Conservation (phyloP, 208 protist species). For the Trypanosoma scelopori region DNA sequence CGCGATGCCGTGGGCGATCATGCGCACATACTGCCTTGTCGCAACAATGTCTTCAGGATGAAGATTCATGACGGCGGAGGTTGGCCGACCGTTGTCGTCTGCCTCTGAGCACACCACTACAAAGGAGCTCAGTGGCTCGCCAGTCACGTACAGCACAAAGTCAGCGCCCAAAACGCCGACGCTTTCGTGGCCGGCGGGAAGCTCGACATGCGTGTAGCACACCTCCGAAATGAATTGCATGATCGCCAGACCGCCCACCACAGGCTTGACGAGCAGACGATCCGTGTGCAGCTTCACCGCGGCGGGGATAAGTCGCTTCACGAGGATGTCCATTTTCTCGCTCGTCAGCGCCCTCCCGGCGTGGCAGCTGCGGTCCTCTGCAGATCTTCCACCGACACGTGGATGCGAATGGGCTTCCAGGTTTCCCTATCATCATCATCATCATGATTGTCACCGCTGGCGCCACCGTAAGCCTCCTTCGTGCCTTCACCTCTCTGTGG, state of each 20-base stretch:
- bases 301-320: conserved; percentile 29
- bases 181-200: no score
- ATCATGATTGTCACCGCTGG: no score
- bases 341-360: no score
- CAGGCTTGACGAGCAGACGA: not conserved
- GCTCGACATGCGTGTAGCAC: no score
- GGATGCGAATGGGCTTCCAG: conserved; percentile 44
- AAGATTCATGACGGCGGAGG: conserved; percentile 21
- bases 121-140: not conserved
- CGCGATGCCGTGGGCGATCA: conserved; percentile 2
- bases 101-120: not conserved
- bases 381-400: conserved; percentile 35
- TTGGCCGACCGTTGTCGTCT: conserved; percentile 2
- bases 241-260: no score
- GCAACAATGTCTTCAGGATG: not conserved
- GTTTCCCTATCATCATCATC: no score
- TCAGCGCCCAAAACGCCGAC: no score
- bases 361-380: no score
- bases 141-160: conserved; percentile 30
- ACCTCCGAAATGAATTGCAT: no score
- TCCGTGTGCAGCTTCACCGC: conserved; percentile 22
- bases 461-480: no score
- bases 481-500: no score
- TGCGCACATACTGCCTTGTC: not conserved
- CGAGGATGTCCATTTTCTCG: conserved; percentile 27